A percentile compares a stretch with the other conserved stretches of the same genome.
Evolutionary conservation across 1,284 basidiomycete genomes (phyloP).

Genomic region (Rhodotorula sp.): DNA sequence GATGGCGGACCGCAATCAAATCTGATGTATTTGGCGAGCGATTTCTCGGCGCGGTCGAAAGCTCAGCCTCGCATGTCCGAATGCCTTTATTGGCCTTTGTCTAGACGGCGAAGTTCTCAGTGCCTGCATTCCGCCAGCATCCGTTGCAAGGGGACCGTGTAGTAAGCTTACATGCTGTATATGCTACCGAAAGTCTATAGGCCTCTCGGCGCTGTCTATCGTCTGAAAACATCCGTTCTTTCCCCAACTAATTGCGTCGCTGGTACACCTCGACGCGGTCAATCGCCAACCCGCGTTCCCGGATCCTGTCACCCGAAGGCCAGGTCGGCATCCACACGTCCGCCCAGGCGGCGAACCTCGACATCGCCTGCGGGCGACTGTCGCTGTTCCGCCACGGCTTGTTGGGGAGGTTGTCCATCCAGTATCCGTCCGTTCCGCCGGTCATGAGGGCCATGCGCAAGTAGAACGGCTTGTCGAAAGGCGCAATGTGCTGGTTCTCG

Average conservation of each 20-base stretch:
- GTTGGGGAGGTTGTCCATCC: conserved; percentile 22
- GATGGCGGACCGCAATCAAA: too few relatives aligned
- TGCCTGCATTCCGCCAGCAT: too few relatives aligned
- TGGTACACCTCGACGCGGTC: conserved; percentile 27
- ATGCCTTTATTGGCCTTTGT: too few relatives aligned
- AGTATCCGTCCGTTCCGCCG: conserved; percentile 29
- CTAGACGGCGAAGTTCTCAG: too few relatives aligned
- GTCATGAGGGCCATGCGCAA: conserved; percentile 20
- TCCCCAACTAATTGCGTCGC: not conserved
- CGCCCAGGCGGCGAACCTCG: conserved; percentile 14
- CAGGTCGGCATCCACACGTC: conserved; percentile 16
- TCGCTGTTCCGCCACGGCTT: conserved; percentile 33
- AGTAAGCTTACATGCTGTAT: too few relatives aligned
- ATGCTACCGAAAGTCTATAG: not conserved
- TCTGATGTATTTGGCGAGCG: too few relatives aligned
- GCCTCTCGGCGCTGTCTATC: not conserved
- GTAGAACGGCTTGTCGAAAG: conserved; percentile 26
- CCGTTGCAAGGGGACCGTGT: too few relatives aligned
- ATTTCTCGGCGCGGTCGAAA: too few relatives aligned
- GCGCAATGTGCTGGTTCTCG: conserved; percentile 21
- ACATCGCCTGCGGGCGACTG: conserved; percentile 22
- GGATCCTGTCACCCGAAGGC: conserved; percentile 26
- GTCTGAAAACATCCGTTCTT: not conserved
- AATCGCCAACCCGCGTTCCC: conserved; percentile 20
- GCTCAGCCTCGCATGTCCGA: too few relatives aligned